Evolutionary conservation across 2,329 filamentous ascomycete genomes (phyloP).

Genomic region (Fusarium lyarnte): DNA sequence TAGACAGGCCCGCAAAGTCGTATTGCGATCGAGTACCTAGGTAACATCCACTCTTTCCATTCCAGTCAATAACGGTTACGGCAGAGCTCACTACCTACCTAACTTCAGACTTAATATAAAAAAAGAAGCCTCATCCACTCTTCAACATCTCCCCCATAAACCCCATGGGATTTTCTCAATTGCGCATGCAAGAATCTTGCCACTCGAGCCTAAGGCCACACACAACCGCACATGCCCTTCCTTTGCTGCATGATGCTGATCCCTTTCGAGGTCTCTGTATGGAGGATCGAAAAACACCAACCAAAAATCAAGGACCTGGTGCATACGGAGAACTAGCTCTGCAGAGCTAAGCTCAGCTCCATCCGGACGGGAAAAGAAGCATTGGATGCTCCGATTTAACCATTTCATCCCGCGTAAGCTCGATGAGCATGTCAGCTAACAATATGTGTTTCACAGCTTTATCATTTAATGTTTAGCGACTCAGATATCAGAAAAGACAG

Average conservation of each 20-base stretch:
- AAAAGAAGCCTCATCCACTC: background rate
- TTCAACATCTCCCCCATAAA: slow-evolving; percentile 19
- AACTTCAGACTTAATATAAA: background rate
- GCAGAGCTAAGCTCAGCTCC: slow-evolving; percentile 5
- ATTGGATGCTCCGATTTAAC: background rate
- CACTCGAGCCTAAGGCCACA: slow-evolving; percentile 18
- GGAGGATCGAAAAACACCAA: slow-evolving; percentile 17
- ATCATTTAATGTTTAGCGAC: slow-evolving; percentile 2
- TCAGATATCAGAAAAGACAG: background rate
- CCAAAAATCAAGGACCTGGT: slow-evolving; percentile 3
- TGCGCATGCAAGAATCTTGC: slow-evolving; percentile 11
- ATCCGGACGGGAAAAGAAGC: background rate
- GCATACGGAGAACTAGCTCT: background rate
- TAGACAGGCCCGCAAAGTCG: slow-evolving; percentile 3
- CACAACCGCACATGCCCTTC: slow-evolving; percentile 9
- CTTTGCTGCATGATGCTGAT: slow-evolving; percentile 16
- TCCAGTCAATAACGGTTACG: background rate
- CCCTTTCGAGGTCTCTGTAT: slow-evolving; percentile 1
- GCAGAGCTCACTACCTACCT: background rate
- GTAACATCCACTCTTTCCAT: slow-evolving; percentile 8
- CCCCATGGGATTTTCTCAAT: slow-evolving; percentile 16
- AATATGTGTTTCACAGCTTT: slow-evolving; percentile 11
- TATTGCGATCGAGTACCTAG: slow-evolving; percentile 7
- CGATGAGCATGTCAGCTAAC: slow-evolving; percentile 12
- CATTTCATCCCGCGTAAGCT: slow-evolving; percentile 23